Evolutionary conservation across 108 stramenopile species (phyloP).

Genomic region (Nitzschia sp.): DNA sequence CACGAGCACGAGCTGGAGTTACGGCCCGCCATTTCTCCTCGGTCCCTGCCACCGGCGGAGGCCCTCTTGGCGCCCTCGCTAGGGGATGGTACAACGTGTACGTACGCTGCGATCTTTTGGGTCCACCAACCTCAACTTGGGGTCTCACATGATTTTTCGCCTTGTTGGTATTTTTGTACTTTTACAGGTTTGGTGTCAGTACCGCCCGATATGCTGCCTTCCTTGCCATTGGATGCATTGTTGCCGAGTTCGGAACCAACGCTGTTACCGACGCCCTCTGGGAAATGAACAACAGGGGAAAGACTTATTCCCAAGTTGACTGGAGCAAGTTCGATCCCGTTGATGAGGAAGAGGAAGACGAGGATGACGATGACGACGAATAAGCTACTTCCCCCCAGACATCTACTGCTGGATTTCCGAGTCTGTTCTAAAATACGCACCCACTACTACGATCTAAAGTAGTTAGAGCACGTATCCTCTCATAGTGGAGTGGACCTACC

Average conservation of each 20-base stretch:
- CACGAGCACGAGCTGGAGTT: conserved; percentile 21
- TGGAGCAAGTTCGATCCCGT: conserved; percentile 78
- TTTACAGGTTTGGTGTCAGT: conserved; percentile 71
- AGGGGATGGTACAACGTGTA: conserved; percentile 41
- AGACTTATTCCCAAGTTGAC: conserved; percentile 77
- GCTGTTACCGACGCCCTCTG: conserved; percentile 59
- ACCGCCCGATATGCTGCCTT: conserved; percentile 82
- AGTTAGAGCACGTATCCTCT: not conserved
- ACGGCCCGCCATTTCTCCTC: conserved; percentile 17
- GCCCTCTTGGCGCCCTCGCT: conserved; percentile 27
- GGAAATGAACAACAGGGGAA: conserved; percentile 71
- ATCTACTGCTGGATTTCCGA: not conserved
- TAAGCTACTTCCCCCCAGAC: conserved; percentile 1
- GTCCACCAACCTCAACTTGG: not conserved
- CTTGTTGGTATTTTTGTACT: not conserved
- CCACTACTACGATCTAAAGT: not conserved
- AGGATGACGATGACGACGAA: conserved; percentile 75
- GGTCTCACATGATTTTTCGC: conserved; percentile 3
- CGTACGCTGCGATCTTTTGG: conserved; percentile 15
- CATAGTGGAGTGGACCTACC: no score
- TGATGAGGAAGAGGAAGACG: conserved; percentile 82
- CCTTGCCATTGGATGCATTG: conserved; percentile 70
- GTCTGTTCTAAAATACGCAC: not conserved
- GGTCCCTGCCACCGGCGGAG: not conserved
- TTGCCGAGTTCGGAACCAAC: conserved; percentile 73